phyloP scores from a whole-genome alignment of 2,329 filamentous ascomycete species.

The Talaromyces amestolkiae region DNA sequence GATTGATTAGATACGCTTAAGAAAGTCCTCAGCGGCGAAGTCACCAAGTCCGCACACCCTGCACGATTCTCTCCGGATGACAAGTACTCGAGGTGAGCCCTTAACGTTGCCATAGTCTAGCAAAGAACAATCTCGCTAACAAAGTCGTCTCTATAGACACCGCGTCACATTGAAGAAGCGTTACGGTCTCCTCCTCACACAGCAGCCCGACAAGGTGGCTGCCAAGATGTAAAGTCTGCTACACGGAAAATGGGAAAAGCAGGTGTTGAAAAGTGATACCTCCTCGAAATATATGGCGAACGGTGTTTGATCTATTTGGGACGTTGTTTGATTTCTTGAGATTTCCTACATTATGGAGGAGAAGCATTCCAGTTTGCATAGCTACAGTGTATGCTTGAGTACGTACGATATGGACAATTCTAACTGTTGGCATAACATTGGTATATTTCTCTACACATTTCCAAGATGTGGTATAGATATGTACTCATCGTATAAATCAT shows the following conservation, averaged over 20 bases:
- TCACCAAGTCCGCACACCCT: conserved; percentile 94
- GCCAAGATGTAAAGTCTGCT: conserved; percentile 31
- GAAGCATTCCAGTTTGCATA: not conserved
- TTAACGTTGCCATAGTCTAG: not conserved
- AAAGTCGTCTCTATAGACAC: conserved; percentile 56
- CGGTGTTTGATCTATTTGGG: conserved; percentile 33
- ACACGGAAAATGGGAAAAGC: conserved; percentile 6
- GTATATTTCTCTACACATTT: not conserved
- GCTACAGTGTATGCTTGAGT: not conserved
- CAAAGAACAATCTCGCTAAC: not conserved
- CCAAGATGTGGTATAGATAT: not conserved
- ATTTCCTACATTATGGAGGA: not conserved
- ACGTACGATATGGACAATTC: not conserved
- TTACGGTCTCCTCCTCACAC: conserved; percentile 82
- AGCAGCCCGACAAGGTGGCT: conserved; percentile 53
- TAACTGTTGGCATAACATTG: not conserved
- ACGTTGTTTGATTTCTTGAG: conserved; percentile 17
- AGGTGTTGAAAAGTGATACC: conserved; percentile 16
- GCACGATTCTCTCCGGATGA: conserved; percentile 97
- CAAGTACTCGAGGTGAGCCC: conserved; percentile 76
- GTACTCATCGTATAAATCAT: not conserved
- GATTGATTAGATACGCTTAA: conserved; percentile 66
- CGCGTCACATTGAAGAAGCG: conserved; percentile 92
- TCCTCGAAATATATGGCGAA: conserved; percentile 32
- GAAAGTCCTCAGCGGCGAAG: conserved; percentile 75